These are phyloP conservation scores for Syzygium malaccense DNA, from an alignment of 441 rosid genomes.

Conservation along the genomic window DNA sequence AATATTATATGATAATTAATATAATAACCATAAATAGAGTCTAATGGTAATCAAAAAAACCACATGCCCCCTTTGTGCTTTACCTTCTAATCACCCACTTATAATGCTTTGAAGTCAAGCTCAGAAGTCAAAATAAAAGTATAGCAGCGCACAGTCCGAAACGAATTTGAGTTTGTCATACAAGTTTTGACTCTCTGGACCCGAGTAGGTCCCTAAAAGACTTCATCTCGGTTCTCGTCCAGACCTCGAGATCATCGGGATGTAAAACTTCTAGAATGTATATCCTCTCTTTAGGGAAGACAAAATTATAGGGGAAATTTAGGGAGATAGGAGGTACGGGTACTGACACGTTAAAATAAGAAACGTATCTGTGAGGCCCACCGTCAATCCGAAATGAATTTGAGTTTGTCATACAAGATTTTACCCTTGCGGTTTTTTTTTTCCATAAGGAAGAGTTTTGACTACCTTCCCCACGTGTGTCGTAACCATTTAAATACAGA, in stretches of 20 bases:
- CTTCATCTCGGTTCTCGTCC: too few relatives aligned
- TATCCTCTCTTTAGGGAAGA: too few relatives aligned
- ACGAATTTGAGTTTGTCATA: not conserved
- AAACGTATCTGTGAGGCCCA: too few relatives aligned
- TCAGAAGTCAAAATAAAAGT: not conserved
- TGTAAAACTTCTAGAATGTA: too few relatives aligned
- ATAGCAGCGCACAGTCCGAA: not conserved
- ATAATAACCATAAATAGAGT: not conserved
- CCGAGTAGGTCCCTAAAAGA: too few relatives aligned
- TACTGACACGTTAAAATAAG: too few relatives aligned
- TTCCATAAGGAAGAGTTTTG: not conserved
- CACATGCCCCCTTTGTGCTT: not conserved
- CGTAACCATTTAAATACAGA: not conserved
- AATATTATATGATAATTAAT: not conserved
- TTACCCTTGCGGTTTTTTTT: not conserved
- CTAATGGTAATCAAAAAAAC: not conserved
- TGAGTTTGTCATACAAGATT: not conserved
- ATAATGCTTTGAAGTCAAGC: not conserved
- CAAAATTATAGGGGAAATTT: too few relatives aligned
- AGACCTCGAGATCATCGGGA: too few relatives aligned
- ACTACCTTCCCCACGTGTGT: not conserved
- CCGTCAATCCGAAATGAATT: not conserved
- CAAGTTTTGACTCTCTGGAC: not conserved
- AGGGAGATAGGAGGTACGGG: too few relatives aligned
- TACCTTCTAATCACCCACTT: not conserved